Percentiles rank a stretch among this genome's conserved stretches.
Conservation (phyloP, 257 asterid species). For the Ophiorrhiza pumila region DNA sequence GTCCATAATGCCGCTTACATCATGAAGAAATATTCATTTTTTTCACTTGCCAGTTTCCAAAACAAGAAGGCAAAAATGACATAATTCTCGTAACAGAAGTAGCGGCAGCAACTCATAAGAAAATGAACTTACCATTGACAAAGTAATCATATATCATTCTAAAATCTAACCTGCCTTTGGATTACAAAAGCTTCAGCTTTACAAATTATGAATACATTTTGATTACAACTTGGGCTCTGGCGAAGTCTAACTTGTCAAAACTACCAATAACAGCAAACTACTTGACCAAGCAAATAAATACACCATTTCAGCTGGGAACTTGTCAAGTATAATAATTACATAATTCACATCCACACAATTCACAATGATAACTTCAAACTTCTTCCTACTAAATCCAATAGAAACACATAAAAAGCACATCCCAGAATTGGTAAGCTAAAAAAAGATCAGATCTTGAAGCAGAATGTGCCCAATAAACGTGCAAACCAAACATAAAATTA, state of each 20-base stretch:
- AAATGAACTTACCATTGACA: not conserved
- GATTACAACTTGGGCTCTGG: not conserved
- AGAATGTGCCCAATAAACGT: not conserved
- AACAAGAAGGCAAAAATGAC: not conserved
- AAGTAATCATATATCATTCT: not conserved
- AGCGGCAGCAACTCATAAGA: not conserved
- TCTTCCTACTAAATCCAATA: not conserved
- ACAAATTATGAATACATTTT: not conserved
- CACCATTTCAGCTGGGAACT: not conserved
- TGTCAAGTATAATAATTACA: not conserved
- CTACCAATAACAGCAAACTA: not conserved
- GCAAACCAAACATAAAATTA: conserved; percentile 6
- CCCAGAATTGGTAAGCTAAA: not conserved
- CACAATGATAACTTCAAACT: not conserved
- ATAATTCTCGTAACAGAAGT: not conserved
- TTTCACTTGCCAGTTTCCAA: not conserved
- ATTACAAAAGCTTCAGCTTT: not conserved
- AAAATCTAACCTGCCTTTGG: not conserved
- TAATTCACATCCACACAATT: not conserved
- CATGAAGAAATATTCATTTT: not conserved
- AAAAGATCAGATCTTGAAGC: conserved; percentile 25
- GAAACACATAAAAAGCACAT: not conserved
- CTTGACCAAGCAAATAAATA: not conserved
- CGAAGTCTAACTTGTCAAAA: not conserved
- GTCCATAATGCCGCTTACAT: not conserved